phyloP scores from a whole-genome alignment of 176 grass and related monocot genomes.

The Poa pratensis region DNA sequence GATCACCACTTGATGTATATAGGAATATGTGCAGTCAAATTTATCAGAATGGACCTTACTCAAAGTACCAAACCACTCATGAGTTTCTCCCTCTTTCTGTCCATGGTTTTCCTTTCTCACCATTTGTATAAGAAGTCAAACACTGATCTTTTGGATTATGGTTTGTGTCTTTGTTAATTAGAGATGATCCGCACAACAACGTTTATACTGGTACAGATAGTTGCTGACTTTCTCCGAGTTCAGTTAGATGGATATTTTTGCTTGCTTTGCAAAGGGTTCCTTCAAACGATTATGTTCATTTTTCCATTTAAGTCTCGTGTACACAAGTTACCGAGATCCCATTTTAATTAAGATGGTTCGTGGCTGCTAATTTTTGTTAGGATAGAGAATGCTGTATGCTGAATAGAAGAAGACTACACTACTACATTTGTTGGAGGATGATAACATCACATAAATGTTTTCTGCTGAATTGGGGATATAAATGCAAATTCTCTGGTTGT shows the following conservation, averaged over 20 bases:
- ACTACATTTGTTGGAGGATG: conserved; percentile 17
- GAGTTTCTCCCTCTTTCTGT: background rate
- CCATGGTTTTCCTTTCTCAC: background rate
- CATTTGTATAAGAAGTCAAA: conserved; percentile 11
- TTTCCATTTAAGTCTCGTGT: background rate
- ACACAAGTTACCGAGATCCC: background rate
- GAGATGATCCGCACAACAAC: conserved; percentile 4
- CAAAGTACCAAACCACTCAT: background rate
- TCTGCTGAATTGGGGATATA: background rate
- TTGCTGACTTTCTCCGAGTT: background rate
- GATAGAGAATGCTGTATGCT: conserved; percentile 31
- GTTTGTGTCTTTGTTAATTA: background rate
- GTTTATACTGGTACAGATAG: background rate
- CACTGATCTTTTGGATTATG: background rate
- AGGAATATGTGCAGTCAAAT: conserved; percentile 2
- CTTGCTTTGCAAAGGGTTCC: background rate
- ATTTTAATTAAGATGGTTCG: conserved; percentile 17
- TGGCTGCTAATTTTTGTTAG: background rate
- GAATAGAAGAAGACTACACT: background rate
- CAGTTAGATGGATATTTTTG: background rate
- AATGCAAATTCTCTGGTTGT: conserved; percentile 12
- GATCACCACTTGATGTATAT: background rate
- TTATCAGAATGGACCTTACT: background rate
- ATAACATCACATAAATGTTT: background rate
- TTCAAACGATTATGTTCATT: background rate